Evolutionary conservation across 2,329 filamentous ascomycete species (phyloP).

Genomic region (Diaporthe sp.): DNA sequence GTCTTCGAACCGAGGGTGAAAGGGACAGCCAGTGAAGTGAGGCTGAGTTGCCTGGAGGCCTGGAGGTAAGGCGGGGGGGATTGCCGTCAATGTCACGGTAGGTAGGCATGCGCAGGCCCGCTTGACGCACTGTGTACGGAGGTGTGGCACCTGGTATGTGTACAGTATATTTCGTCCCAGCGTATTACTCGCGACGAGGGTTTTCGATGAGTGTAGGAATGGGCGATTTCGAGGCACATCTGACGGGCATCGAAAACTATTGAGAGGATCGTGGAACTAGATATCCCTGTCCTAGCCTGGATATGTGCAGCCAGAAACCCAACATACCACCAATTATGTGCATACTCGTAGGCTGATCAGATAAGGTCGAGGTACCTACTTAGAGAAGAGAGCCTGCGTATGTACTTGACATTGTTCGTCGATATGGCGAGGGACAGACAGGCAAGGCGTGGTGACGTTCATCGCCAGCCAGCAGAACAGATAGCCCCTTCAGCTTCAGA

Average conservation of each 20-base stretch:
- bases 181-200: not conserved
- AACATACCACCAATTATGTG: not conserved
- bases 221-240: slow-evolving; percentile 3
- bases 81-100: not conserved
- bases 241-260: slow-evolving; percentile 11
- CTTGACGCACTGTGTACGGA: not conserved
- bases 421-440: not conserved
- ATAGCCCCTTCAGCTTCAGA: not conserved
- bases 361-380: not conserved
- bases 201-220: slow-evolving; percentile 5
- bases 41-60: slow-evolving; percentile 7
- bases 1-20: not conserved
- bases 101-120: not conserved
- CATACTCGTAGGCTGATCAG: slow-evolving; percentile 6
- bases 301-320: slow-evolving; percentile 7
- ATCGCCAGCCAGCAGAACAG: not conserved
- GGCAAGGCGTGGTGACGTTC: not conserved
- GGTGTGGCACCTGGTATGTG: no score
- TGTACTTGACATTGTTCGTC: not conserved
- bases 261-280: slow-evolving; percentile 6
- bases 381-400: no score
- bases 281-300: slow-evolving; percentile 22
- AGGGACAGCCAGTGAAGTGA: not conserved
- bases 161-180: not conserved
- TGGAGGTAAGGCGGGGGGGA: not conserved